Base-by-base conservation (phyloP, 805 yeast species). In the Hanseniaspora clermontiae region DNA sequence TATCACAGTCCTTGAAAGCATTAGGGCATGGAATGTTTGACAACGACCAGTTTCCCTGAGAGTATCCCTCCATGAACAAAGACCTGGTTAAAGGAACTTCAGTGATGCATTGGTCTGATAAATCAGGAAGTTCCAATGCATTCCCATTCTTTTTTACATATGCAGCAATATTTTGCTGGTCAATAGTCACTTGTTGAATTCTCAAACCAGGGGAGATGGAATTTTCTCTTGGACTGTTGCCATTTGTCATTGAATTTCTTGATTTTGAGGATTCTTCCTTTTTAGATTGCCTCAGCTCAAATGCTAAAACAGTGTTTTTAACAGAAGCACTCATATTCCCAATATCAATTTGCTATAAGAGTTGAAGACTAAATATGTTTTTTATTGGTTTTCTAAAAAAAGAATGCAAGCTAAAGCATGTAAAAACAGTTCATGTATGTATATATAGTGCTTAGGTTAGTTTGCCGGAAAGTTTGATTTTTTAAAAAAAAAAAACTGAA, bases 11-110 rank as follows among this genome's bases (percentile, higher is more conserved):
- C 20, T 70, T 64, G 57, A 80, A 72, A 59, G 82, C 77, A 0
- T 75, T 67, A 0, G 91, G 91, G 52, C 80, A 70, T 1, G 76
- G 74, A 2, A 82, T 76, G 19, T 69, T 70, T 0, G 83, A 77
- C 8, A 81, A 63, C 58, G 80, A 79, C 78, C 79, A 74, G 60
- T 74, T 77, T 2, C 82, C 83, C 70, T 74, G 68, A 48, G 74
- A 75, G 62, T 81, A 81, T 1, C 74, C 74, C 60, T 80, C 84
- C 37, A 79, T 64, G 57, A 80, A 81, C 58, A 79, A 79, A 11
- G 79, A 73, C 55, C 68, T 74, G 0, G 83, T 78, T 50, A 74
- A 63, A 0, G 77, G 74, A 10, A 72, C 70, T 12, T 59, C 58
- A n/a, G 32, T 48, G n/a, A 64, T 43, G 19, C 15, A 39, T 1